phyloP scores from a whole-genome alignment of 2,329 filamentous ascomycete genomes.

The Chaetomiaceae sp. region DNA sequence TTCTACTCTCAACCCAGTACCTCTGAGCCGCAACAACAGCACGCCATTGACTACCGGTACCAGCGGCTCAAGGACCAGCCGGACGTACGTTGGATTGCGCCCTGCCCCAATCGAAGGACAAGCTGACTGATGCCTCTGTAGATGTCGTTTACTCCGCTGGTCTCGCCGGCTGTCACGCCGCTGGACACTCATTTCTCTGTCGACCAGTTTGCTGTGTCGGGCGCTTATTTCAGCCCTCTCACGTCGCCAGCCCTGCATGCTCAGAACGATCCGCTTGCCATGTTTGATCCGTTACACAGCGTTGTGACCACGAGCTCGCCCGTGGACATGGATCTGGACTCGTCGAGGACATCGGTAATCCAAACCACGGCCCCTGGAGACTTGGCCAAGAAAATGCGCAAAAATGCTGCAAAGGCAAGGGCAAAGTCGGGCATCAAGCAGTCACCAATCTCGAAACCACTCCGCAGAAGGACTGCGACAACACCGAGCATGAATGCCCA shows the following conservation, averaged over 20 bases:
- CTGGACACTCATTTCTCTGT: slow-evolving; percentile 65
- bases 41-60: slow-evolving; percentile 62
- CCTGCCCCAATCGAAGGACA: slow-evolving; percentile 8
- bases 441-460: slow-evolving; percentile 68
- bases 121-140: slow-evolving; percentile 34
- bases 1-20: slow-evolving; percentile 57
- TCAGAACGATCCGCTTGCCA: slow-evolving; percentile 50
- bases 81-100: slow-evolving; percentile 45
- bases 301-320: slow-evolving; percentile 49
- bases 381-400: slow-evolving; percentile 48
- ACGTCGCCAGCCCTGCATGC: slow-evolving; percentile 76
- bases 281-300: slow-evolving; percentile 42
- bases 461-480: slow-evolving; percentile 48
- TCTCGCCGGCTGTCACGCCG: slow-evolving; percentile 79
- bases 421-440: slow-evolving; percentile 55
- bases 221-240: slow-evolving; percentile 75
- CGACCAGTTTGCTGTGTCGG: slow-evolving; percentile 59
- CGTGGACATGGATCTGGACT: slow-evolving; percentile 53
- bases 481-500: slow-evolving; percentile 55
- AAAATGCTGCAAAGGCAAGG: slow-evolving; percentile 49
- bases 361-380: slow-evolving; percentile 41
- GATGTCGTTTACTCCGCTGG: slow-evolving; percentile 75
- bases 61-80: slow-evolving; percentile 65
- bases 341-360: slow-evolving; percentile 30
- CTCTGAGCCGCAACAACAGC: slow-evolving; percentile 47